Conservation (phyloP, 495 filamentous ascomycete species). For the Penicillium taxi region DNA sequence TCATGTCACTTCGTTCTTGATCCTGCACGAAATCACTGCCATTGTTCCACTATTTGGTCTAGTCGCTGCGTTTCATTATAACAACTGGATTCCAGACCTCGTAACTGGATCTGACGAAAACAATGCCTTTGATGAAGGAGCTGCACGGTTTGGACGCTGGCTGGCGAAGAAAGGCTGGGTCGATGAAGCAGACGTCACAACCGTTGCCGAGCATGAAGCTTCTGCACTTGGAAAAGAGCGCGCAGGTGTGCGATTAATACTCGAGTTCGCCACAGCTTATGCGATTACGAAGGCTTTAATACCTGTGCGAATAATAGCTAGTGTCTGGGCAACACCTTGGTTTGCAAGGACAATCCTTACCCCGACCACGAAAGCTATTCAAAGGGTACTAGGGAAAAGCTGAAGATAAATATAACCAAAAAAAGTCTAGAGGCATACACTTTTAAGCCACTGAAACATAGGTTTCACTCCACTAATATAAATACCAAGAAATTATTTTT, state of each 20-base stretch:
- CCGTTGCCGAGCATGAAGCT: conserved; percentile 20
- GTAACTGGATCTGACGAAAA: conserved; percentile 41
- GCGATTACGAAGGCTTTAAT: conserved; percentile 78
- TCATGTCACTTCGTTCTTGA: conserved; percentile 76
- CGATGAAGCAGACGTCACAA: conserved; percentile 35
- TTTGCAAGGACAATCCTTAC: conserved; percentile 65
- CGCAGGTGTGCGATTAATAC: conserved; percentile 45
- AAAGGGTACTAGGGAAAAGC: conserved; percentile 31
- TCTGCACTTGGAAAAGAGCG: conserved; percentile 8
- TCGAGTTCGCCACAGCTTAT: conserved; percentile 78
- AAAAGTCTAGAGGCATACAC: no score
- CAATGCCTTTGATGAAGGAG: conserved; percentile 42
- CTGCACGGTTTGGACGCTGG: conserved; percentile 50
- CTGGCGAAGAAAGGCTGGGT: conserved; percentile 56
- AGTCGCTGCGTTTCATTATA: conserved; percentile 68
- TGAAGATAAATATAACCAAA: conserved; percentile 6
- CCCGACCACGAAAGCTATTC: conserved; percentile 31
- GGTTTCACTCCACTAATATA: no score
- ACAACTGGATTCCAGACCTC: conserved; percentile 51
- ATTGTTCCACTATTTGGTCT: conserved; percentile 70
- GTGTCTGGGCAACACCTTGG: conserved; percentile 89
- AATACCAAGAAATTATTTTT: no score
- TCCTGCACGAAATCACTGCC: conserved; percentile 89
- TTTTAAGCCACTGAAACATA: no score
- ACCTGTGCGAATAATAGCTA: conserved; percentile 63